These are phyloP conservation scores for Cladosporium sp. DNA, from an alignment of 2,329 filamentous ascomycete genomes.

Conservation along the genomic window DNA sequence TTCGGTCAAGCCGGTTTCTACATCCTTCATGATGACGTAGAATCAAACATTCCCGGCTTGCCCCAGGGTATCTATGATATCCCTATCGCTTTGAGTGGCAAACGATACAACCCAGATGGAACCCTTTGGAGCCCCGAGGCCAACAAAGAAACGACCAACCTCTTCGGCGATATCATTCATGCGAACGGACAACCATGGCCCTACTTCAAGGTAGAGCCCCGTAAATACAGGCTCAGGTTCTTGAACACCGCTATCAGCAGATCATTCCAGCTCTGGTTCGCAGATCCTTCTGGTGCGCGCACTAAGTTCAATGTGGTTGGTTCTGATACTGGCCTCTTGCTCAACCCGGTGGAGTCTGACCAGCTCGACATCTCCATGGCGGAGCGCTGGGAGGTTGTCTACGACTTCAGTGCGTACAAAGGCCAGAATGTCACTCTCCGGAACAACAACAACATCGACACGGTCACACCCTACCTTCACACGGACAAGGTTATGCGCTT, in stretches of 20 bases:
- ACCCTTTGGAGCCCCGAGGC: slow-evolving; percentile 43
- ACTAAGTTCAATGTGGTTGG: slow-evolving; percentile 51
- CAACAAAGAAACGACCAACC: slow-evolving; percentile 36
- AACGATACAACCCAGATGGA: slow-evolving; percentile 49
- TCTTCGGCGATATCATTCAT: slow-evolving; percentile 55
- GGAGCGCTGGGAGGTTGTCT: slow-evolving; percentile 54
- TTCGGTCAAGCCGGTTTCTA: slow-evolving; percentile 55
- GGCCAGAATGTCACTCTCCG: slow-evolving; percentile 40
- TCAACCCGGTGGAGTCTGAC: slow-evolving; percentile 40
- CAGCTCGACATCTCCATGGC: slow-evolving; percentile 48
- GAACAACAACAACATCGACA: slow-evolving; percentile 21
- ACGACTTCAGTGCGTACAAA: slow-evolving; percentile 49
- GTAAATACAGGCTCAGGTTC: slow-evolving; percentile 56
- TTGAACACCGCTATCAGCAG: slow-evolving; percentile 46
- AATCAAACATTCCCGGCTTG: slow-evolving; percentile 43
- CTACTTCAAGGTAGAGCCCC: slow-evolving; percentile 53
- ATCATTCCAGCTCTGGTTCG: slow-evolving; percentile 47
- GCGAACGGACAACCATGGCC: slow-evolving; percentile 59
- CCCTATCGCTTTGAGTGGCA: slow-evolving; percentile 46
- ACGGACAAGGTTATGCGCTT: slow-evolving; percentile 47
- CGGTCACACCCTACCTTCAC: slow-evolving; percentile 44
- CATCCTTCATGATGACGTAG: slow-evolving; percentile 47
- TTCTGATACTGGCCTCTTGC: slow-evolving; percentile 51
- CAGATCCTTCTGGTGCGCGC: slow-evolving; percentile 25
- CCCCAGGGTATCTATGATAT: slow-evolving; percentile 52